Evolutionary conservation across 2,329 filamentous ascomycete genomes (phyloP).

Genomic region (Penicillium sp.): DNA sequence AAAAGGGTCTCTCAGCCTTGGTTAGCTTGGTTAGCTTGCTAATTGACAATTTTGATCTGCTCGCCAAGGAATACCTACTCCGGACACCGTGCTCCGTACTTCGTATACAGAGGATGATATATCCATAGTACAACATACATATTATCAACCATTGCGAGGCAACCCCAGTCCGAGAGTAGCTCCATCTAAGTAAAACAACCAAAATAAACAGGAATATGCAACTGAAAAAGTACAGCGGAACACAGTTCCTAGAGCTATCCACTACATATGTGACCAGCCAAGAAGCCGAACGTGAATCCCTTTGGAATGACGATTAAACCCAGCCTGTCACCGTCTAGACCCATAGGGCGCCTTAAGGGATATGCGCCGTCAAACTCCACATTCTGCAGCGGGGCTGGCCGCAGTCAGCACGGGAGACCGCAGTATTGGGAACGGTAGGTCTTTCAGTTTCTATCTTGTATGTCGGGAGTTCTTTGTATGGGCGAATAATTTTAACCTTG

Average conservation of each 20-base stretch:
- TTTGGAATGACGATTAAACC: background rate
- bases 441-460: background rate
- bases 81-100: background rate
- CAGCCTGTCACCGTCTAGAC: background rate
- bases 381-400: conserved; percentile 7
- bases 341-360: background rate
- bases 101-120: background rate
- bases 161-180: background rate
- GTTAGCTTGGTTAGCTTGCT: background rate
- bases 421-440: conserved; percentile 1
- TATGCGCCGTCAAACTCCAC: conserved; percentile 4
- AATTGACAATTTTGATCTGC: background rate
- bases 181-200: background rate
- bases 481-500: background rate
- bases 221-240: background rate
- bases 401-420: conserved; percentile 6
- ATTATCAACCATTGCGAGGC: background rate
- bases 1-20: background rate
- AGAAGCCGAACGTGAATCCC: background rate
- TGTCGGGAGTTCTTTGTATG: background rate
- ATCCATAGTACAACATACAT: too few relatives aligned
- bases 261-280: background rate
- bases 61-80: background rate
- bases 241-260: background rate
- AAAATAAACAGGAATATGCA: background rate